Base-by-base conservation (phyloP, 2,329 filamentous ascomycete species). In the Xylaria sp. region DNA sequence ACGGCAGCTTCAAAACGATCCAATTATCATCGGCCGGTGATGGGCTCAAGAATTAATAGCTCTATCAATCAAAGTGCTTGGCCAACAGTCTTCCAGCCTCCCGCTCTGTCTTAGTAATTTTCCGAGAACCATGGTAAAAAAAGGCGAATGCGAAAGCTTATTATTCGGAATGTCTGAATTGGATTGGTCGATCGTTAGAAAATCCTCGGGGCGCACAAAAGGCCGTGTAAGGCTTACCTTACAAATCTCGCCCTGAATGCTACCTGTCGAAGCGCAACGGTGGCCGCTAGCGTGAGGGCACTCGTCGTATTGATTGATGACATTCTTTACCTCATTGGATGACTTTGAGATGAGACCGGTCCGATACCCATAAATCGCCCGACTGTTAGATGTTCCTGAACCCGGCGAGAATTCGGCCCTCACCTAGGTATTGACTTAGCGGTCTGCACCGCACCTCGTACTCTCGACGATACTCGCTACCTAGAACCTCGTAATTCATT, bases 171-270 rank as follows among this genome's bases (percentile, higher is more conserved):
- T 48, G 54, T 60, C 60, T 48, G 37, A 35, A 58, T 67, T 63
- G 9, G 60, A 57, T 57, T 48, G 37, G 42, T 23, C 18, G 47
- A 23, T 32, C n/a, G 23, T 54, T 55, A 18, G 9, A 27, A 48
- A 21, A 35, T 23, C 27, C 13, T 50, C 21, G 25, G n/a, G 48
- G n/a, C 40, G 42, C 40, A 60, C 27, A 63, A 57, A 48, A 50
- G 58, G 44, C 40, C n/a, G 21, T 40, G 53, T 64, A 58, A 48
- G 63, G 55, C 48, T 68, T 60, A 48, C 55, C 21, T 54, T 12
- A 42, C 47, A n/a, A 47, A 51, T 37, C 29, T 50, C 29, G 48
- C 48, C 21, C 37, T 16, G 18, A 35, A 13, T 40, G 35, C 9
- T 40, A 40, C 35, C 37, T 9, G 18, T 47, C 27, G 35, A 53